Base-by-base conservation (phyloP, 495 filamentous ascomycete genomes). In the Bathelium albidoporum region DNA sequence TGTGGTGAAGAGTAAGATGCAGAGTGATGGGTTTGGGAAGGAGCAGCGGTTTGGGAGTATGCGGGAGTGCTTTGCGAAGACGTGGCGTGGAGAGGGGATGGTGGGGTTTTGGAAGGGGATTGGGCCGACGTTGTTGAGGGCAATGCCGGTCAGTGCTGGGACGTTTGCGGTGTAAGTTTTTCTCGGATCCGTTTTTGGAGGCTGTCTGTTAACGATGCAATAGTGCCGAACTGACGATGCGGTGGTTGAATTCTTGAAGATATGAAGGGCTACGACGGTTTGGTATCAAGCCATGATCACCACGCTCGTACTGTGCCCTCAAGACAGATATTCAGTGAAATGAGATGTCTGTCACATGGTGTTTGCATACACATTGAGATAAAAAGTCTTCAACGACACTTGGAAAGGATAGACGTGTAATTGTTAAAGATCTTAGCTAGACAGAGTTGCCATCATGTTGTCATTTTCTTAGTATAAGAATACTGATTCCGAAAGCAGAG, bases 1-100 rank as follows among this genome's bases (percentile, higher is more conserved):
- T 75, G 94, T 97, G 31, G 77, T 98, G 73, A 98, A 98, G 88
- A 95, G 90, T 76, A 97, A 95, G 84, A 95, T 97, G 93, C 94
- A 98, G 82, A 95, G 85, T 65, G 94, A 98, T 79, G 92, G 89
- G 24, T 91, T 97, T 71, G 84, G 84, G 0, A 49, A 61, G 31
- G 74, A 81, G 62, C 83, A 81, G 82, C 78, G 80, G 70, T 97
- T 88, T 75, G 83, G 77, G 78, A 86, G 76, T 61, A 96, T 96
- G 91, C 82, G 85, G 52, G 91, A 97, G 75, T 94, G 90, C 78
- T 95, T 96, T 75, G 79, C 77, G 67, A 87, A 96, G 83, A 91
- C 87, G 28, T 95, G 82, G 77, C 76, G 82, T 58, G 77, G 75
- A 26, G 91, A 96, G 74, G 94, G 94, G 3, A 64, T 84, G 66